Base-by-base conservation (phyloP, 768 basidiomycete genomes). In the Leucocoprinus leucothites region DNA sequence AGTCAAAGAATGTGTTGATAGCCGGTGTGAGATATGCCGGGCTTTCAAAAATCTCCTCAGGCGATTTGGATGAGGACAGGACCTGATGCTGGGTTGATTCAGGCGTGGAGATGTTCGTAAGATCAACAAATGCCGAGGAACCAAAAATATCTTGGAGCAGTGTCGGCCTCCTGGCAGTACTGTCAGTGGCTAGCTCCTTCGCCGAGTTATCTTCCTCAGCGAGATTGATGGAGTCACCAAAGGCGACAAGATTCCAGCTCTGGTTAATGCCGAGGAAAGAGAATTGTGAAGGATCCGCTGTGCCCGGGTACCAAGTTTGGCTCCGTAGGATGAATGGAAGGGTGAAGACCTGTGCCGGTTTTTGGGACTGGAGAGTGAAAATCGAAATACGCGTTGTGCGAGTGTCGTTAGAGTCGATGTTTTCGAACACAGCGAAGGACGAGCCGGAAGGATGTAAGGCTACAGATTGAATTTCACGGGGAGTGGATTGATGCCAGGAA, bases 111-210 rank as follows among this genome's bases (percentile, higher is more conserved):
- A 34, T 3, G 11, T 49, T 49, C 21, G 41, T 57, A 28, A 72
- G 65, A 38, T 66, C 67, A 22, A 67, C 61, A 61, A 94, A 84
- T 2, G 88, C 87, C 42, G 90, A 82, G 56, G 81, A 74, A 36
- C 94, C 94, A 64, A 96, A 97, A 64, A 95, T 90, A 64, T 95
- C 93, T 67, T 92, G 88, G 71, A 95, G 92, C 6, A 97, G 73
- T 7, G 91, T 88, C 56, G 77, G 73, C 58, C 60, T 75, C 60
- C 59, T 63, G 53, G 64, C 36, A 16, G 56, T 36, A 9, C 64
- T 57, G 19, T 63, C 64, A 46, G 66, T 63, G 48, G 56, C 65
- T 54, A 77, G 70, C 38, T 67, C 75, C 34, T 66, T 73, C 18
- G 78, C 71, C 13, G 70, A 67, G 3, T 72, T 62, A 18, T 76